A percentile compares a stretch with the other conserved stretches of the same genome.
Evolutionary conservation across 768 basidiomycete genomes (phyloP).

Genomic region (Tulasnella sp.): DNA sequence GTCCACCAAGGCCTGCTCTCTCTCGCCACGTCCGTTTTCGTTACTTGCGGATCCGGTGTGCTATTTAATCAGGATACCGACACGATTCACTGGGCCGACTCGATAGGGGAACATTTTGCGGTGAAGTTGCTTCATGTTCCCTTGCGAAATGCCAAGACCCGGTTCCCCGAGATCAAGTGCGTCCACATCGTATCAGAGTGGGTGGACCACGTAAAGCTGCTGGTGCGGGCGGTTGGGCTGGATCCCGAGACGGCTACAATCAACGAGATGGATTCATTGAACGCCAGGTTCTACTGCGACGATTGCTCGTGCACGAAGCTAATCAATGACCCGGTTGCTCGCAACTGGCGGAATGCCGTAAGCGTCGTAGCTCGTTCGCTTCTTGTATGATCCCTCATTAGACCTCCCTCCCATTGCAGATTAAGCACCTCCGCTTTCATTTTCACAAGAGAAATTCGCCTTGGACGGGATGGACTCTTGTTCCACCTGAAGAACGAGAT

Average conservation of each 20-base stretch:
- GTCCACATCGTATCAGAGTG: not conserved
- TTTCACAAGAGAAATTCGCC: not conserved
- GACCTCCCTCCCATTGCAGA: not conserved
- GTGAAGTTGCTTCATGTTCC: not conserved
- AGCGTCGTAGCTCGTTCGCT: too few relatives aligned
- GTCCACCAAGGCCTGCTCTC: not conserved
- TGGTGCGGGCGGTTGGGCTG: not conserved
- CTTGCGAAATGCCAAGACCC: not conserved
- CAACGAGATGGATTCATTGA: not conserved
- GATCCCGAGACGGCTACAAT: not conserved
- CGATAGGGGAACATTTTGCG: not conserved
- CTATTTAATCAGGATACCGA: not conserved
- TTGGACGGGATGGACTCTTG: not conserved
- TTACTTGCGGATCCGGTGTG: not conserved
- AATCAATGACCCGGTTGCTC: not conserved
- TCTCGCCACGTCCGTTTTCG: not conserved
- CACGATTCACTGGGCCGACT: not conserved
- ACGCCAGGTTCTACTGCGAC: conserved; percentile 1
- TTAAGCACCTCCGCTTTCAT: not conserved
- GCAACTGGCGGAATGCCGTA: not conserved
- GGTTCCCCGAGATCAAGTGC: not conserved
- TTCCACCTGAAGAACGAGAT: not conserved
- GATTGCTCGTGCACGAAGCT: not conserved
- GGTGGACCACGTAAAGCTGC: not conserved
- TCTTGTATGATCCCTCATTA: not conserved